A percentile compares a stretch with the other conserved stretches of the same genome.
These are phyloP conservation scores for Torulaspora pretoriensis DNA, from an alignment of 1,139 yeast species.

Conservation along the genomic window DNA sequence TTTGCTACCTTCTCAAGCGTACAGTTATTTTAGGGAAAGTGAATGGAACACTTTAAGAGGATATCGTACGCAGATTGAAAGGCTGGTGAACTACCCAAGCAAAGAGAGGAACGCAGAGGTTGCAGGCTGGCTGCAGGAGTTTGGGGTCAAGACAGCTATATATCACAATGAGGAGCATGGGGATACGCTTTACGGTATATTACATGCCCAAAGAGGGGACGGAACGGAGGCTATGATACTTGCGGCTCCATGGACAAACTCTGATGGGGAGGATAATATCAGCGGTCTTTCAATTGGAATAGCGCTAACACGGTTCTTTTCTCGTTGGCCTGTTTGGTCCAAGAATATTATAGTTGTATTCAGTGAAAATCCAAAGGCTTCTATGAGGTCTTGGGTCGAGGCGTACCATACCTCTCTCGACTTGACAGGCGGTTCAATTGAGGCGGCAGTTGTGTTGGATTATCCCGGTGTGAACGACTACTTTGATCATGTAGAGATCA, in stretches of 20 bases:
- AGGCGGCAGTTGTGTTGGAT: conserved; percentile 85
- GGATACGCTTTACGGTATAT: conserved; percentile 69
- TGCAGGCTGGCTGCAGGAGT: conserved; percentile 58
- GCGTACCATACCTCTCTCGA: conserved; percentile 87
- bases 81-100: conserved; percentile 31
- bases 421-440: conserved; percentile 91
- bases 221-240: conserved; percentile 94
- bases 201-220: conserved; percentile 93
- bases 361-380: conserved; percentile 64
- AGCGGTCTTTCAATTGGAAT: conserved; percentile 77
- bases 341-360: conserved; percentile 85
- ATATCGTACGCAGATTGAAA: conserved; percentile 50
- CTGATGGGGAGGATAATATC: conserved; percentile 54
- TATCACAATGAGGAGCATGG: conserved; percentile 44
- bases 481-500: conserved; percentile 69
- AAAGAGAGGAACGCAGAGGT: conserved; percentile 46
- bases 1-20: conserved; percentile 92
- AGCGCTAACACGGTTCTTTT: conserved; percentile 73
- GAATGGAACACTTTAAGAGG: conserved; percentile 95
- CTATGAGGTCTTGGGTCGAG: conserved; percentile 85
- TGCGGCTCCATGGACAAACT: conserved; percentile 80
- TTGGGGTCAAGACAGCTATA: conserved; percentile 66
- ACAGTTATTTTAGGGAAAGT: conserved; percentile 84
- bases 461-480: conserved; percentile 63
- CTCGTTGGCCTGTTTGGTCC: conserved; percentile 90